Evolutionary conservation across 2,329 filamentous ascomycete species (phyloP).

Genomic region (Mariannaea elegans): DNA sequence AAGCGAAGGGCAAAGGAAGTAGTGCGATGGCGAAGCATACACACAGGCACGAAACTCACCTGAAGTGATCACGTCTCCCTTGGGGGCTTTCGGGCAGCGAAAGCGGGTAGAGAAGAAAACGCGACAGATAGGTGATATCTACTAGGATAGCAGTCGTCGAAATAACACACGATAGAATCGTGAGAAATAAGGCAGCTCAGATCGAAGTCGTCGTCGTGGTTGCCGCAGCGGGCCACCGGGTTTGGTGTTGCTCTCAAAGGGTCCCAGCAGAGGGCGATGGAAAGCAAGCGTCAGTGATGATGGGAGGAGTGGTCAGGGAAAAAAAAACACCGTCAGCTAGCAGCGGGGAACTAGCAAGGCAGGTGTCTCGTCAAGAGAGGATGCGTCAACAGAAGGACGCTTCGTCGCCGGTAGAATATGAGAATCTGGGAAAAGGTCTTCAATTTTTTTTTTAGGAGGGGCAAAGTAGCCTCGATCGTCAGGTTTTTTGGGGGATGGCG

Average conservation of each 20-base stretch:
- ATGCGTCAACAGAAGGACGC: conserved; percentile 34
- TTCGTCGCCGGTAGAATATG: conserved; percentile 30
- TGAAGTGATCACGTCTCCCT: conserved; percentile 53
- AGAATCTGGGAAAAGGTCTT: conserved; percentile 4
- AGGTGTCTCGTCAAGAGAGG: conserved; percentile 28
- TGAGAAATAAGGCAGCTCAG: conserved; percentile 20
- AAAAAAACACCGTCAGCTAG: conserved; percentile 38
- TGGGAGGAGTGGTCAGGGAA: conserved; percentile 20
- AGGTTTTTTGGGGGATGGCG: conserved; percentile 9
- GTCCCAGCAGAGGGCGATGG: conserved; percentile 35
- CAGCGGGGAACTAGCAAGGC: conserved; percentile 28
- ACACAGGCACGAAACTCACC: conserved; percentile 43
- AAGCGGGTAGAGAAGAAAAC: conserved; percentile 28
- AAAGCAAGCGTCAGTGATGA: conserved; percentile 37
- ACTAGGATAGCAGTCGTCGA: conserved; percentile 20
- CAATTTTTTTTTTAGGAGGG: background rate
- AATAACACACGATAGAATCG: conserved; percentile 29
- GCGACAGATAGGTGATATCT: conserved; percentile 22
- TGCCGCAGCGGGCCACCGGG: conserved; percentile 45
- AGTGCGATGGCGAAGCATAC: conserved; percentile 28
- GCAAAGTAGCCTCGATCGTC: conserved; percentile 21
- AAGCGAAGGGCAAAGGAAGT: conserved; percentile 22
- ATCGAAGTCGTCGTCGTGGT: conserved; percentile 44
- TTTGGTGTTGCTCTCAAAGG: conserved; percentile 33
- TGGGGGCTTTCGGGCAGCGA: conserved; percentile 31